These are phyloP conservation scores for Aspergillus sp. DNA, from an alignment of 2,329 filamentous ascomycete genomes.

Conservation along the genomic window DNA sequence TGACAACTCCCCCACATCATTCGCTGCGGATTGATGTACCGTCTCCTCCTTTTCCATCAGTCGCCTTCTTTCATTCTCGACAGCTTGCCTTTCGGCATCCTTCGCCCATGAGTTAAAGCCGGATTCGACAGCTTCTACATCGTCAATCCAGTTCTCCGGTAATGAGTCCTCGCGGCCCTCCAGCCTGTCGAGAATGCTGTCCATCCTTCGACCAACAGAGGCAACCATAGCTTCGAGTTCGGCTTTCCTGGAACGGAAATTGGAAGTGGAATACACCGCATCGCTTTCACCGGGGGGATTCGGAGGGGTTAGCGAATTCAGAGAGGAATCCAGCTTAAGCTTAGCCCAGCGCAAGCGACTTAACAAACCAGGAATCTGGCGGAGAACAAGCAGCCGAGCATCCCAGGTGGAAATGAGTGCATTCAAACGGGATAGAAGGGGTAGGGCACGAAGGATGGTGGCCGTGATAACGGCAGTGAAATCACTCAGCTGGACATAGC, in stretches of 20 bases:
- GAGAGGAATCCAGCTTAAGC: conserved; percentile 24
- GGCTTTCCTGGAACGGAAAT: conserved; percentile 37
- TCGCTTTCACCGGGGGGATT: conserved; percentile 18
- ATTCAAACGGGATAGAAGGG: conserved; percentile 65
- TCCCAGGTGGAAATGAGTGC: conserved; percentile 70
- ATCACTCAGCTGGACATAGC: conserved; percentile 70
- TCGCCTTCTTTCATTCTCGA: conserved; percentile 50
- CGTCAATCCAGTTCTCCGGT: conserved; percentile 78
- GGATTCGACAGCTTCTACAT: conserved; percentile 69
- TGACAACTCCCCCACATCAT: neutral
- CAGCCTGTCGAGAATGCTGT: conserved; percentile 75
- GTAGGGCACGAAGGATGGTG: conserved; percentile 80
- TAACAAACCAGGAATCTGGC: conserved; percentile 61
- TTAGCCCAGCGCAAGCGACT: conserved; percentile 46
- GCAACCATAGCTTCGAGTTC: conserved; percentile 61
- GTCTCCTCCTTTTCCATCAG: conserved; percentile 8
- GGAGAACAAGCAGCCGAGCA: conserved; percentile 63
- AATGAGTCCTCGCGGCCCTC: conserved; percentile 78
- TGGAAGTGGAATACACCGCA: conserved; percentile 21
- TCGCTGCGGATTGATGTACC: neutral
- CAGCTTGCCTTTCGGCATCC: conserved; percentile 63
- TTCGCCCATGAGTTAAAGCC: conserved; percentile 74
- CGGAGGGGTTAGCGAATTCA: conserved; percentile 18
- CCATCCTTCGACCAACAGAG: conserved; percentile 61
- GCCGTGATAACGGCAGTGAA: conserved; percentile 83